These are phyloP conservation scores for Phytophthora sansomeana DNA, from an alignment of 352 stramenopile species.

Conservation along the genomic window DNA sequence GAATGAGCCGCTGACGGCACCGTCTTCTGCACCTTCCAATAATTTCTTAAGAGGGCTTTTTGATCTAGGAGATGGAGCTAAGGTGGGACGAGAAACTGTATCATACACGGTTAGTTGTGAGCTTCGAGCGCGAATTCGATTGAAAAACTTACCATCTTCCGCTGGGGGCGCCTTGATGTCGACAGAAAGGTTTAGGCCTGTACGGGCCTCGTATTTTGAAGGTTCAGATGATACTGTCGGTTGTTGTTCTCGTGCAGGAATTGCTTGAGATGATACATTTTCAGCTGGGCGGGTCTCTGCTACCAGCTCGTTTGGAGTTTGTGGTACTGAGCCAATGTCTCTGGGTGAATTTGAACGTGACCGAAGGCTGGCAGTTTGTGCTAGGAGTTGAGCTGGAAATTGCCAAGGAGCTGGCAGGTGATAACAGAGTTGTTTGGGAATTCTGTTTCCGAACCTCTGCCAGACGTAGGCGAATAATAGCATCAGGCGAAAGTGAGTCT, in stretches of 20 bases:
- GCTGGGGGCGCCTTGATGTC: constrained; percentile 51
- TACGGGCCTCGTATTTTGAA: constrained; percentile 66
- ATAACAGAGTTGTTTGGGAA: constrained; percentile 21
- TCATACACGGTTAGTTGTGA: constrained; percentile 8
- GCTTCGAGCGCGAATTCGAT: constrained; percentile 1
- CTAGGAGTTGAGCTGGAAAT: constrained; percentile 22
- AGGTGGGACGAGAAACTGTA: constrained; percentile 55
- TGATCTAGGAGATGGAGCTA: constrained; percentile 61
- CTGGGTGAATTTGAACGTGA: background rate
- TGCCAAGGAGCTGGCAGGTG: constrained; percentile 17
- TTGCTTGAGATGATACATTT: constrained; percentile 5
- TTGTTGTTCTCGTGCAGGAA: constrained; percentile 5
- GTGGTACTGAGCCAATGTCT: background rate
- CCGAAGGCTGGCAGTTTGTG: constrained; percentile 5
- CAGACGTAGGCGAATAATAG: constrained; percentile 59
- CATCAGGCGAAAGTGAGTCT: constrained; percentile 39
- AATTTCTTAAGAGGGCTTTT: constrained; percentile 42
- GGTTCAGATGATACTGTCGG: background rate
- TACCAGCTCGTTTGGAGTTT: background rate
- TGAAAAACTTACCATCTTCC: constrained; percentile 49
- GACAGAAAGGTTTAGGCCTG: constrained; percentile 59
- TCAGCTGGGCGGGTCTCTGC: background rate
- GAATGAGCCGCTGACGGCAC: constrained; percentile 47
- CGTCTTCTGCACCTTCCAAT: constrained; percentile 24
- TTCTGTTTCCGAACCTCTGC: constrained; percentile 50